Conservation (phyloP, 2,329 filamentous ascomycete genomes). For the Sarocladium kiliense region DNA sequence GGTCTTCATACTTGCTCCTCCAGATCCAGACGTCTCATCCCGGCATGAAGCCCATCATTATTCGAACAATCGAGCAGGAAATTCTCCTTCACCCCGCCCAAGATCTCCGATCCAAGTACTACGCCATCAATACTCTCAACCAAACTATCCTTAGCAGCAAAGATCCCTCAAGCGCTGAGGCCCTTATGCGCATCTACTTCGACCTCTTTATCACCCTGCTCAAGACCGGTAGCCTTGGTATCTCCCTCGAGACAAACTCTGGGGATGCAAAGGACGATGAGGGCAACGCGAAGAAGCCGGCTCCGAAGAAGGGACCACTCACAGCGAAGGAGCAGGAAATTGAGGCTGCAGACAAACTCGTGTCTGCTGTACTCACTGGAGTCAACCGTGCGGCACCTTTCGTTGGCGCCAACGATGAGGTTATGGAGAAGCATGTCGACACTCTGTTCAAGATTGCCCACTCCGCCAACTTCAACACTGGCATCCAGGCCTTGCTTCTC, state of each 20-base stretch:
- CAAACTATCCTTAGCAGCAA: constrained; percentile 87
- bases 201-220: constrained; percentile 78
- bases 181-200: constrained; percentile 88
- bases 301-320: constrained; percentile 9
- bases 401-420: constrained; percentile 65
- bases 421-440: constrained; percentile 80
- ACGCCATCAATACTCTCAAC: constrained; percentile 93
- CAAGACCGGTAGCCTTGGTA: constrained; percentile 47
- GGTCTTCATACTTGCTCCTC: constrained; percentile 87
- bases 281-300: constrained; percentile 20
- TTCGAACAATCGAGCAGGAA: constrained; percentile 80
- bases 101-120: constrained; percentile 85
- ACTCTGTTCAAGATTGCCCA: constrained; percentile 95
- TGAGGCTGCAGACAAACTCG: constrained; percentile 71
- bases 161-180: constrained; percentile 74
- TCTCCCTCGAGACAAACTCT: constrained; percentile 19
- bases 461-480: constrained; percentile 98
- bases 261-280: constrained; percentile 16
- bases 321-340: constrained; percentile 56
- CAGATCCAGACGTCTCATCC: constrained; percentile 87
- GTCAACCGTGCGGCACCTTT: constrained; percentile 97
- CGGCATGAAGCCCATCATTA: constrained; percentile 86
- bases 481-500: constrained; percentile 88
- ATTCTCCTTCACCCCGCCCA: constrained; percentile 83
- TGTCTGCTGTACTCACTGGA: constrained; percentile 85